These are phyloP conservation scores for Blastobotrys malaysiensis DNA, from an alignment of 1,139 yeast species.

Conservation along the genomic window DNA sequence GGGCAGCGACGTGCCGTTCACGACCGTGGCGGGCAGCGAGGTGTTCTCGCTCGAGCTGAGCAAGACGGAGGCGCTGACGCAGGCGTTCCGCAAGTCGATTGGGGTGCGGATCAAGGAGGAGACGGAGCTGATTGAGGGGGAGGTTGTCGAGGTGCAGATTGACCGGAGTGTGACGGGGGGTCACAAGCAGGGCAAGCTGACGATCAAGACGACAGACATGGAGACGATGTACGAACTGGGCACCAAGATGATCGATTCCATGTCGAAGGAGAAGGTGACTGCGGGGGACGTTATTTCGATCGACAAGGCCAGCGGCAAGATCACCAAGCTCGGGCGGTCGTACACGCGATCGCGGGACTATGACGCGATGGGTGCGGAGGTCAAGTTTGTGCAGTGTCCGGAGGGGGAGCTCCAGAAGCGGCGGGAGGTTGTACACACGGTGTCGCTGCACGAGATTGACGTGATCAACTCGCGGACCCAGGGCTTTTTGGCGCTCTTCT, in stretches of 20 bases:
- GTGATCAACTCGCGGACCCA: conserved; percentile 97
- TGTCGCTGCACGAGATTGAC: conserved; percentile 94
- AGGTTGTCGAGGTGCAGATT: conserved; percentile 96
- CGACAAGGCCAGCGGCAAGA: conserved; percentile 93
- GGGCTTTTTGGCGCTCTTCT: conserved; percentile 91
- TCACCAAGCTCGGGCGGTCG: conserved; percentile 90
- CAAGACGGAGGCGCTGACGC: conserved; percentile 93
- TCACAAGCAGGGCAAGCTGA: conserved; percentile 94
- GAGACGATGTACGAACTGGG: conserved; percentile 97
- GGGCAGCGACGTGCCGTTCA: conserved; percentile 91
- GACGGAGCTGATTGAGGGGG: conserved; percentile 96
- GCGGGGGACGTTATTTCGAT: conserved; percentile 97
- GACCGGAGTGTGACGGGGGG: conserved; percentile 97
- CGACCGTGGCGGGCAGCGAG: conserved; percentile 92
- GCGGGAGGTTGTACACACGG: conserved; percentile 93
- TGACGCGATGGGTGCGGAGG: conserved; percentile 99
- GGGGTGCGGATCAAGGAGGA: conserved; percentile 96
- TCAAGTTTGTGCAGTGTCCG: conserved; percentile 96
- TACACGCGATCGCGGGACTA: conserved; percentile 95
- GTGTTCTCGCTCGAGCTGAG: conserved; percentile 85
- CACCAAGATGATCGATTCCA: conserved; percentile 93
- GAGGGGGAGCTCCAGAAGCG: conserved; percentile 97
- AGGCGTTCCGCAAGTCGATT: conserved; percentile 91
- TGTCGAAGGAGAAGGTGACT: conserved; percentile 88
- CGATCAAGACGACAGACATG: conserved; percentile 98